These are phyloP conservation scores for Aureobasidium sp. DNA, from an alignment of 2,329 filamentous ascomycete genomes.

Conservation along the genomic window DNA sequence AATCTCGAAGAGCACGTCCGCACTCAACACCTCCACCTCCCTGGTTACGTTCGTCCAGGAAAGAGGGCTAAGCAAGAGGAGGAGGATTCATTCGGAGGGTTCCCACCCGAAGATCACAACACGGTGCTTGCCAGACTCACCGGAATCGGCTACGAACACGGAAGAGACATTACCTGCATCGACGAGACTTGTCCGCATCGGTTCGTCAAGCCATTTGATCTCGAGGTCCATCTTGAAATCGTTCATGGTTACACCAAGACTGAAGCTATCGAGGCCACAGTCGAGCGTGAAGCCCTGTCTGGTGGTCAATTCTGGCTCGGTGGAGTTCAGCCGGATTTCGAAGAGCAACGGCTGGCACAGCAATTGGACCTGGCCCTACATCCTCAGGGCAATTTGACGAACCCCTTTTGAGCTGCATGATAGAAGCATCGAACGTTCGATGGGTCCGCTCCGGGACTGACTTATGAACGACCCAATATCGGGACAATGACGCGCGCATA, in stretches of 20 bases:
- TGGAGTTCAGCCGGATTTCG: conserved; percentile 21
- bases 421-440: neutral
- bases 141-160: conserved; percentile 46
- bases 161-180: conserved; percentile 44
- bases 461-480: neutral
- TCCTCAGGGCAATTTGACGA: neutral
- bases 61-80: conserved; percentile 29
- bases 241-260: conserved; percentile 31
- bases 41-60: conserved; percentile 28
- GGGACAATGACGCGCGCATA: neutral
- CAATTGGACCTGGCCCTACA: conserved; percentile 16
- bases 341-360: conserved; percentile 29
- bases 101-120: conserved; percentile 11
- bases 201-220: conserved; percentile 50
- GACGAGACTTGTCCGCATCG: conserved; percentile 41
- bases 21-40: conserved; percentile 64
- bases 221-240: conserved; percentile 46
- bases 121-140: conserved; percentile 36
- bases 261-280: conserved; percentile 26
- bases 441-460: neutral
- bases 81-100: conserved; percentile 29
- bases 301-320: conserved; percentile 41
- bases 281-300: conserved; percentile 31
- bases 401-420: neutral
- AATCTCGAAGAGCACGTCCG: conserved; percentile 77